phyloP scores from a whole-genome alignment of 352 stramenopile genomes.

The Phytophthora fragariaefolia region DNA sequence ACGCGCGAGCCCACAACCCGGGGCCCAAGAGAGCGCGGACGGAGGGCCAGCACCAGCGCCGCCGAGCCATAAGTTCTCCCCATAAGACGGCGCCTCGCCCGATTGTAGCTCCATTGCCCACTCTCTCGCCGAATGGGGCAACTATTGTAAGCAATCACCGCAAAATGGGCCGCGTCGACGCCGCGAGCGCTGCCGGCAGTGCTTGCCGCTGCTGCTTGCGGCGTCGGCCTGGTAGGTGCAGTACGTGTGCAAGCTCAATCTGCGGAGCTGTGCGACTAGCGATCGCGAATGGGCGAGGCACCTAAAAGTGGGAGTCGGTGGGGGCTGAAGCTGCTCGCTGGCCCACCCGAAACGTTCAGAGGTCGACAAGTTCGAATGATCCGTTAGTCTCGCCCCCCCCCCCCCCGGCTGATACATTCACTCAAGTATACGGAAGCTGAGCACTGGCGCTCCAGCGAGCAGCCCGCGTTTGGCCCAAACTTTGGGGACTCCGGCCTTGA shows the following conservation, averaged over 20 bases:
- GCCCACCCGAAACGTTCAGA: neutral
- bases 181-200: too few relatives aligned
- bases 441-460: neutral
- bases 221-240: too few relatives aligned
- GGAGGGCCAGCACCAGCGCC: neutral
- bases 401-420: too few relatives aligned
- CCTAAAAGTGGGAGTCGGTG: too few relatives aligned
- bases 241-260: too few relatives aligned
- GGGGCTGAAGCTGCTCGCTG: too few relatives aligned
- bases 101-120: slow-evolving; percentile 12
- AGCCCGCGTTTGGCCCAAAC: slow-evolving; percentile 14
- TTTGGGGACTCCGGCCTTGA: too few relatives aligned
- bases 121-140: slow-evolving; percentile 17
- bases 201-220: neutral
- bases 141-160: slow-evolving; percentile 24
- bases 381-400: neutral
- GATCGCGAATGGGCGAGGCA: too few relatives aligned
- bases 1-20: slow-evolving; percentile 4
- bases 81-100: slow-evolving; percentile 1
- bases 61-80: slow-evolving; percentile 2
- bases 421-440: too few relatives aligned
- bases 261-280: too few relatives aligned
- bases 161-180: slow-evolving; percentile 10
- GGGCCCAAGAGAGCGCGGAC: slow-evolving; percentile 18
- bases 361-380: neutral